A percentile compares a stretch with the other conserved stretches of the same genome.
Evolutionary conservation across 129 eudicot genomes (phyloP).

Genomic region (Oenanthe sinensis): DNA sequence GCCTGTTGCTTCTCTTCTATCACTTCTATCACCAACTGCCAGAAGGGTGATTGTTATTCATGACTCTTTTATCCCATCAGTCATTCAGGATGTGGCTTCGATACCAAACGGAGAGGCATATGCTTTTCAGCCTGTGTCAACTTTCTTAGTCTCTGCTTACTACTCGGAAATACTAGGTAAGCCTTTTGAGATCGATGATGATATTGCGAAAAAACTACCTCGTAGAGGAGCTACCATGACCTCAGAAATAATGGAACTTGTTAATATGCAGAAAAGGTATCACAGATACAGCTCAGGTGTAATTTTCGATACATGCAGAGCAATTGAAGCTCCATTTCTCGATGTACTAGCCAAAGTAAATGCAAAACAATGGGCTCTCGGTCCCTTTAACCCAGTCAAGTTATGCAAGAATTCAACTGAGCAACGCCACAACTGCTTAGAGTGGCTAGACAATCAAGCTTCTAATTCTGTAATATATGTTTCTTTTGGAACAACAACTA

Average conservation of each 20-base stretch:
- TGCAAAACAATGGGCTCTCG: not conserved
- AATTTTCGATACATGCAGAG: not conserved
- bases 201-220: not conserved
- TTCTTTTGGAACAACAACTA: not conserved
- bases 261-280: not conserved
- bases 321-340: slow-evolving; percentile 2
- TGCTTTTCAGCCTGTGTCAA: not conserved
- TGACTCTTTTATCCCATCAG: not conserved
- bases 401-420: not conserved
- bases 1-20: not conserved
- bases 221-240: not conserved
- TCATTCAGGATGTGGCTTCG: not conserved
- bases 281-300: not conserved
- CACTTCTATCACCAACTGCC: not conserved
- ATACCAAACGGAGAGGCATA: not conserved
- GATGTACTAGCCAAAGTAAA: not conserved
- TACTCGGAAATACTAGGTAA: not conserved
- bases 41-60: not conserved
- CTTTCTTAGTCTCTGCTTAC: not conserved
- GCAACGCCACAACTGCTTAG: not conserved
- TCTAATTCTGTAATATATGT: not conserved
- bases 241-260: not conserved
- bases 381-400: not conserved
- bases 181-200: not conserved
- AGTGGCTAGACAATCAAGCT: slow-evolving; percentile 1